Percentiles rank a stretch among this genome's conserved stretches.
Conservation (phyloP, 2,329 filamentous ascomycete species). For the Aaosphaeria pasadenensis region DNA sequence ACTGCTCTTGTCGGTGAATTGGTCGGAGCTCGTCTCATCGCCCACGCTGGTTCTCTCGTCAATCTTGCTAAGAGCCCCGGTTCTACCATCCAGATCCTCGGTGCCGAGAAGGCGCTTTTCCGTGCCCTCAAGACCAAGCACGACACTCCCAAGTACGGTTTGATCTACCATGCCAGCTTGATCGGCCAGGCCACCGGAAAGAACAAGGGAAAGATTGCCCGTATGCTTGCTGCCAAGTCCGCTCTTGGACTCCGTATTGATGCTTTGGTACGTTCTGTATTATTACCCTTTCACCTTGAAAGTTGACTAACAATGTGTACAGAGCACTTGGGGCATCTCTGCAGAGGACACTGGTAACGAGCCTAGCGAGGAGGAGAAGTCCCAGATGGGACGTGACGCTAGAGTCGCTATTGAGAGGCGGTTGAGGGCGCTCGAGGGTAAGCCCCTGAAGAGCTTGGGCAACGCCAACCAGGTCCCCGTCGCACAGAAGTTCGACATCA, state of each 20-base stretch:
- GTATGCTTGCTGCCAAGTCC: slow-evolving; percentile 91
- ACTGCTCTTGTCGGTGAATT: slow-evolving; percentile 90
- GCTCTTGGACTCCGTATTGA: slow-evolving; percentile 92
- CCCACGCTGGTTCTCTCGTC: slow-evolving; percentile 90
- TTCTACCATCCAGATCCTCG: slow-evolving; percentile 95
- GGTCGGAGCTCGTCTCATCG: slow-evolving; percentile 90
- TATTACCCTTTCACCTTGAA: no score
- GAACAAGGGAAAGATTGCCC: slow-evolving; percentile 99
- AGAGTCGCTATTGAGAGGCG: slow-evolving; percentile 73
- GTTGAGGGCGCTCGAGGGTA: slow-evolving; percentile 80
- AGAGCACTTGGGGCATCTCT: slow-evolving; percentile 67
- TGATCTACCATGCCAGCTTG: slow-evolving; percentile 68
- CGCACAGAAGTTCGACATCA: slow-evolving; percentile 78
- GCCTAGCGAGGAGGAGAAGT: slow-evolving; percentile 84
- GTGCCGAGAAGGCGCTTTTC: slow-evolving; percentile 98
- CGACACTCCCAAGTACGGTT: slow-evolving; percentile 95
- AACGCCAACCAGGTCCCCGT: slow-evolving; percentile 48
- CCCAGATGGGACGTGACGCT: slow-evolving; percentile 70
- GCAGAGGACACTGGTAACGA: slow-evolving; percentile 45
- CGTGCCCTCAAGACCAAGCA: slow-evolving; percentile 98
- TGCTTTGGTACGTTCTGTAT: slow-evolving; percentile 52
- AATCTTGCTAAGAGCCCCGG: slow-evolving; percentile 93
- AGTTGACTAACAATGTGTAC: no score
- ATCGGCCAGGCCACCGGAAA: slow-evolving; percentile 95
- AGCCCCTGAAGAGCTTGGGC: slow-evolving; percentile 76